These are phyloP conservation scores for Aspergillus brasiliensis DNA, from an alignment of 2,329 filamentous ascomycete genomes.

Conservation along the genomic window DNA sequence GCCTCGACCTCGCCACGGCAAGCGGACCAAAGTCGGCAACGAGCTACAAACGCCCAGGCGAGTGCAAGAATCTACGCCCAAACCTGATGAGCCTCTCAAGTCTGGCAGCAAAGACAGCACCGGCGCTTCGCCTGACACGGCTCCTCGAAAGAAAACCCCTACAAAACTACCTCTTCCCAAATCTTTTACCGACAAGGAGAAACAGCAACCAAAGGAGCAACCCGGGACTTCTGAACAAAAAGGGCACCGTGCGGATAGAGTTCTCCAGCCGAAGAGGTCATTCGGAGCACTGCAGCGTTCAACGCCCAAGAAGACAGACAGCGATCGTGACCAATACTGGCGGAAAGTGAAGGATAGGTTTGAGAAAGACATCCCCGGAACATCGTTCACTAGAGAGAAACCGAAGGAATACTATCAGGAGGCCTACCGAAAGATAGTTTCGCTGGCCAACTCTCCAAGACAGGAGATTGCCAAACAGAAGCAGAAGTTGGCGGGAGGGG, in stretches of 20 bases:
- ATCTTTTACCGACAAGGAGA: slow-evolving; percentile 19
- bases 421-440: slow-evolving; percentile 26
- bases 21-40: slow-evolving; percentile 14
- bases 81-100: neutral
- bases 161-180: slow-evolving; percentile 36
- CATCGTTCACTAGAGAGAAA: slow-evolving; percentile 22
- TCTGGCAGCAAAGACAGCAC: slow-evolving; percentile 13
- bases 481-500: slow-evolving; percentile 16
- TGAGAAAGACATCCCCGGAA: slow-evolving; percentile 27
- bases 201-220: slow-evolving; percentile 18
- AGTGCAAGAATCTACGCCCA: neutral
- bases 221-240: slow-evolving; percentile 15
- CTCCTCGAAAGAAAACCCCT: slow-evolving; percentile 21
- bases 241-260: slow-evolving; percentile 1
- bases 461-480: slow-evolving; percentile 23
- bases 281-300: slow-evolving; percentile 8
- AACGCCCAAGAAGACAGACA: slow-evolving; percentile 17
- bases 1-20: slow-evolving; percentile 23
- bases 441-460: slow-evolving; percentile 24
- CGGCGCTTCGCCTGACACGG: slow-evolving; percentile 11
- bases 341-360: slow-evolving; percentile 29
- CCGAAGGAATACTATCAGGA: slow-evolving; percentile 22
- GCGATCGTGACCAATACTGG: slow-evolving; percentile 33
- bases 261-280: slow-evolving; percentile 11
- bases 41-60: slow-evolving; percentile 20